Base-by-base conservation (phyloP, 2,329 filamentous ascomycete genomes). In the Fusarium sp. region DNA sequence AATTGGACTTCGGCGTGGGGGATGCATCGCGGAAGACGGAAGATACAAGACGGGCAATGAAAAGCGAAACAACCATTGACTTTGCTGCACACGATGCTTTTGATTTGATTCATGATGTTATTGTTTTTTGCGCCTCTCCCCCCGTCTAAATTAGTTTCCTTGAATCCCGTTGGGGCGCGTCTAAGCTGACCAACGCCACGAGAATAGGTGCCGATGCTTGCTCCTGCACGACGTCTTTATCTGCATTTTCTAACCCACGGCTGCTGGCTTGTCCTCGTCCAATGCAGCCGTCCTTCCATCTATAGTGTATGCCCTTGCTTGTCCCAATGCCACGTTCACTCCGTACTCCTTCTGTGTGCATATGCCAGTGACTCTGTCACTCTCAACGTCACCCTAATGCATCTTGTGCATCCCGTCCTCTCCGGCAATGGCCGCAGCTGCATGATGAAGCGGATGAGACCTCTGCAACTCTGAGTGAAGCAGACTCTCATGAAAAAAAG, bases 161-260 rank as follows among this genome's bases (percentile, higher is more conserved):
- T 22, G 38, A 45, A 20, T 75, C 69, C 54, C 25, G 59, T 70
- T 74, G 72, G 72, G 45, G 62, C 72, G 69, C 69, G 25, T 75
- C 63, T 67, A 61, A 52, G 40, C 58, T 57, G 63, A 33, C 40
- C 25, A 57, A 64, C 62, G 62, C 65, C 58, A 71, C 58, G 38
- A 54, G 52, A 58, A 72, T 66, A 36, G 6, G 25, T 50, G 25
- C 45, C 25, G 25, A 13, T n/a, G 25, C 47, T 29, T 52, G 47
- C 47, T 20, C 4, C 52, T n/a, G 22, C 35, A 57, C 63, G 27
- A 57, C 63, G 33, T 56, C 61, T 58, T 31, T 63, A 45, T 57
- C 67, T 71, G 50, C 60, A 60, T 58, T 65, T 59, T 62, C 18
- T 65, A 58, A 29, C 40, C 64, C 29, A 36, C 31, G 60, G 52